A percentile compares a stretch with the other conserved stretches of the same genome.
Evolutionary conservation across 148 eudicot species (phyloP).

Genomic region (Diospyros kaki): DNA sequence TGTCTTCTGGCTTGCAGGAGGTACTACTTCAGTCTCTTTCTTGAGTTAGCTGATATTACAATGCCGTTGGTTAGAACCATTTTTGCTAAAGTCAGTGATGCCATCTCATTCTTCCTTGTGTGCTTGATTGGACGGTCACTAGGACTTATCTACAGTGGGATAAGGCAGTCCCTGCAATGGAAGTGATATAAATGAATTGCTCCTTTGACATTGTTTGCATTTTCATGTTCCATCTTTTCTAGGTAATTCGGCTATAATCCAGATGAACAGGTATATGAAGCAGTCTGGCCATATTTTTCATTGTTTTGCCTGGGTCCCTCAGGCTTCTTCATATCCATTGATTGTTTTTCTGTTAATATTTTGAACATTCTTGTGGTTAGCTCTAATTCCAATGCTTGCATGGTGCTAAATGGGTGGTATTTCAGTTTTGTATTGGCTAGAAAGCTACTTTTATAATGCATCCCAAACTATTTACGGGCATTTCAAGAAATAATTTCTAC

Average conservation of each 20-base stretch:
- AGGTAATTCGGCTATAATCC: background rate
- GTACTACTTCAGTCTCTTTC: conserved; percentile 86
- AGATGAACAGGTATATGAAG: conserved; percentile 7
- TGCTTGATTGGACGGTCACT: conserved; percentile 92
- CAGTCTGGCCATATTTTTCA: background rate
- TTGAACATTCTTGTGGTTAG: background rate
- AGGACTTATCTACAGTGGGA: conserved; percentile 88
- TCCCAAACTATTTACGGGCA: background rate
- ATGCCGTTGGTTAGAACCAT: conserved; percentile 68
- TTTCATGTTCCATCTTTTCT: conserved; percentile 9
- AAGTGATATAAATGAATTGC: conserved; percentile 28
- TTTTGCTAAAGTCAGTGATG: conserved; percentile 71
- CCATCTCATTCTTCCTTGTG: conserved; percentile 85
- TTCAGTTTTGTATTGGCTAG: background rate
- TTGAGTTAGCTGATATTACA: conserved; percentile 75
- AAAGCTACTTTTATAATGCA: background rate
- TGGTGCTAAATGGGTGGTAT: background rate
- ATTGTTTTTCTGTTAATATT: background rate
- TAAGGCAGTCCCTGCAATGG: conserved; percentile 77
- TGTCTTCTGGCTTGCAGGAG: conserved; percentile 55
- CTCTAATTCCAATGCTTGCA: background rate
- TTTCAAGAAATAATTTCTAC: background rate
- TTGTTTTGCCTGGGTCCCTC: background rate
- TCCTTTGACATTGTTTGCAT: background rate
- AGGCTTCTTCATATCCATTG: background rate